A percentile compares a stretch with the other conserved stretches of the same genome.
These are phyloP conservation scores for Plectosphaerella sp. DNA, from an alignment of 2,329 filamentous ascomycete species.

Conservation along the genomic window DNA sequence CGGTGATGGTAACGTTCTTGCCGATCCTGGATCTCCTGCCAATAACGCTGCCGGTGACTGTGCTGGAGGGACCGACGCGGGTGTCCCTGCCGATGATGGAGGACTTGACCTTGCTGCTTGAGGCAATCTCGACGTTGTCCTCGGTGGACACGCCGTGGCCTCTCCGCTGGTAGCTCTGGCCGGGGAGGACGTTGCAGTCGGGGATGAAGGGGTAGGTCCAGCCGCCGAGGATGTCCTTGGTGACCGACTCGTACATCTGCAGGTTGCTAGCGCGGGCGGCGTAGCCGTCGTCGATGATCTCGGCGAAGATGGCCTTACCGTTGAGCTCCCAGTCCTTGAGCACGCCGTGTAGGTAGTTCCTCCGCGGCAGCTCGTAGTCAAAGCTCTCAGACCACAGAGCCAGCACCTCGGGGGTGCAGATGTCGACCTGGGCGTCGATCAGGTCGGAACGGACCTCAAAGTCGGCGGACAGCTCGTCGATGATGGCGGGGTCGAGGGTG, in stretches of 20 bases:
- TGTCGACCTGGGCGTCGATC: slow-evolving; percentile 92
- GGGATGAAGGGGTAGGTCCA: slow-evolving; percentile 89
- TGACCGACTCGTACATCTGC: slow-evolving; percentile 85
- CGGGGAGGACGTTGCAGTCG: slow-evolving; percentile 77
- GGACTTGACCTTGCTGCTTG: slow-evolving; percentile 65
- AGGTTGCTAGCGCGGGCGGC: slow-evolving; percentile 82
- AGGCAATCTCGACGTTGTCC: slow-evolving; percentile 67
- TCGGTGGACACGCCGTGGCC: slow-evolving; percentile 74
- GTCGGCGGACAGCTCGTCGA: slow-evolving; percentile 64
- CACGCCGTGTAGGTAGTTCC: slow-evolving; percentile 86
- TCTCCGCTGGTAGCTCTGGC: slow-evolving; percentile 69
- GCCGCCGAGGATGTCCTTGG: slow-evolving; percentile 76
- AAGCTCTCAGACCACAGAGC: slow-evolving; percentile 97
- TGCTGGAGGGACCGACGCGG: slow-evolving; percentile 67
- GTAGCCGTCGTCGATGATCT: slow-evolving; percentile 79
- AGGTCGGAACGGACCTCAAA: slow-evolving; percentile 83
- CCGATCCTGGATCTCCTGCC: slow-evolving; percentile 85
- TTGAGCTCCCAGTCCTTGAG: slow-evolving; percentile 97
- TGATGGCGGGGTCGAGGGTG: slow-evolving; percentile 73
- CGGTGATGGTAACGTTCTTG: slow-evolving; percentile 71
- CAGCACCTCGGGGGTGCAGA: slow-evolving; percentile 92
- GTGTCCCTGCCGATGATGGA: slow-evolving; percentile 76
- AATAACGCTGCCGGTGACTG: slow-evolving; percentile 71
- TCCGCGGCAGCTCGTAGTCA: slow-evolving; percentile 86
- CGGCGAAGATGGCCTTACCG: slow-evolving; percentile 91